Base-by-base conservation (phyloP, 371 early-diverging fungal species). In the Capniomyces stellatus region DNA sequence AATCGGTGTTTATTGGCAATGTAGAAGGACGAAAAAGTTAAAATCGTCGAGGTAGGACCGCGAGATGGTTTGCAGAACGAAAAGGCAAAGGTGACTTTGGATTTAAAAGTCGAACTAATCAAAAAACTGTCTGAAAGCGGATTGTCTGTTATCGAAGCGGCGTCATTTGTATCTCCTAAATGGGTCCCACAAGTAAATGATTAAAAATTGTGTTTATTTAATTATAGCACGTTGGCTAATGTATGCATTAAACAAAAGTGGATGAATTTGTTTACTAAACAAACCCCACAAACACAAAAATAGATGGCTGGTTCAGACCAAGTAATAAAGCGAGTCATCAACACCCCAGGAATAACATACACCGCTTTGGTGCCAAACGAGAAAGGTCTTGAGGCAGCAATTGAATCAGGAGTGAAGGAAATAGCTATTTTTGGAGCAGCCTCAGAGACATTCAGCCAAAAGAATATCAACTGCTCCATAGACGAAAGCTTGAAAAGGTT, bases 31-130 rank as follows among this genome's bases (percentile, higher is more conserved):
- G 31, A 19, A 15, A 59, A 57, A 27, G 64, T 70, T 1, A 67
- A 64, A 44, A 67, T 70, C 29, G 91, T 92, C 29, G 92, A 90
- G 61, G 93, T 92, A 10, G 91, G 92, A 0, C 95, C 97, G 3
- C 75, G 97, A 22, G 97, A 96, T 66, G 97, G 97, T 39, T 74
- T 96, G n/a, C 95, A 96, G 66, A 93, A 94, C 59, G 97, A 94
- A 69, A 86, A 84, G 60, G 67, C 74, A n/a, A 57, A 85, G 21
- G 75, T 96, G 29, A 81, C 90, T 29, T 77, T 89, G 1, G 75
- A 72, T 29, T 74, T 75, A 52, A 96, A 92, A 59, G 75, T 92
- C 41, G 74, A 78, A 23, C 71, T 96, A 53, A 89, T 96, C 66
- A 81, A 88, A 59, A 65, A 72, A 18, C 77, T 96, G 10, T 71